Percentiles rank a stretch among this genome's conserved stretches.
These are phyloP conservation scores for Colletotrichum higginsianum DNA, from an alignment of 2,329 filamentous ascomycete species.

Conservation along the genomic window DNA sequence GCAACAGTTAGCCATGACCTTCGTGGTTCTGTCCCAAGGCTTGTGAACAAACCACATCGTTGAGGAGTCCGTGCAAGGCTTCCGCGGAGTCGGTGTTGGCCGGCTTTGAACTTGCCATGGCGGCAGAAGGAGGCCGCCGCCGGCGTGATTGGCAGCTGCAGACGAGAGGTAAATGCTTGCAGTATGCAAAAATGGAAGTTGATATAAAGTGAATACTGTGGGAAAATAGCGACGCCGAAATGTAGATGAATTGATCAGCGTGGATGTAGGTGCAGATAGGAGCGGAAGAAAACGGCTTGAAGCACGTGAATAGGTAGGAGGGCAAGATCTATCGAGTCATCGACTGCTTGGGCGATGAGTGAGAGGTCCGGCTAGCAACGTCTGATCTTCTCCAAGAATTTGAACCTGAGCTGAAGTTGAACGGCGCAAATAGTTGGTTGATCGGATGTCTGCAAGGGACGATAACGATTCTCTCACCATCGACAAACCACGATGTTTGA, in stretches of 20 bases:
- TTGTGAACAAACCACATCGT: constrained; percentile 65
- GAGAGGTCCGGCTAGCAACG: neutral
- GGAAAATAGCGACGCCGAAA: neutral
- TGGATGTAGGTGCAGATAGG: neutral
- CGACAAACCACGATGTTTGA: constrained; percentile 10
- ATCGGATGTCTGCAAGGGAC: neutral
- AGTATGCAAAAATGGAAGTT: neutral
- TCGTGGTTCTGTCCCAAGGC: neutral
- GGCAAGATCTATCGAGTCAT: neutral
- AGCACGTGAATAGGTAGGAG: neutral
- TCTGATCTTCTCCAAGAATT: neutral
- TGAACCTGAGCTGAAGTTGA: neutral
- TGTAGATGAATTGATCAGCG: neutral
- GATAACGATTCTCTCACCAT: neutral
- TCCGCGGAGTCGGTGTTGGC: constrained; percentile 53
- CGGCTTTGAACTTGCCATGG: constrained; percentile 32
- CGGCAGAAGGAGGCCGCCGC: neutral
- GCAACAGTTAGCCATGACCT: constrained; percentile 32
- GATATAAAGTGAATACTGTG: too few species aligned
- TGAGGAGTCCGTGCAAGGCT: constrained; percentile 67
- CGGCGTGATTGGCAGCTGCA: neutral
- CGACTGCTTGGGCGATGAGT: neutral
- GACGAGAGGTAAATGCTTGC: neutral
- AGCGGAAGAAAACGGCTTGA: neutral
- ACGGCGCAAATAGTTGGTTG: neutral